A percentile compares a stretch with the other conserved stretches of the same genome.
phyloP scores from a whole-genome alignment of 2,329 filamentous ascomycete species.

The Ilyonectria sp. region DNA sequence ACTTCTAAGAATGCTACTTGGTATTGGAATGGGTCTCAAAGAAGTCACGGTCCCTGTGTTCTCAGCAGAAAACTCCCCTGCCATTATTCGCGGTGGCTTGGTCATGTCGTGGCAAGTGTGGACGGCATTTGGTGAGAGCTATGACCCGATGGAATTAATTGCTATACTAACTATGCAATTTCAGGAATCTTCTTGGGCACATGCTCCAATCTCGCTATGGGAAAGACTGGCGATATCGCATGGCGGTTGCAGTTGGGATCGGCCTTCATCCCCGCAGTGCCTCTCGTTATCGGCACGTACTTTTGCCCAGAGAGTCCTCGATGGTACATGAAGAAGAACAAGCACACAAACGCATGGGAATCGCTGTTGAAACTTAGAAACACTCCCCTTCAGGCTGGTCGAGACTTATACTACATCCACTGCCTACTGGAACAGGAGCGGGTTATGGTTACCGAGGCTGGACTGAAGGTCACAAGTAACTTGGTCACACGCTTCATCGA shows the following conservation, averaged over 20 bases:
- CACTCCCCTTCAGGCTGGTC: constrained; percentile 71
- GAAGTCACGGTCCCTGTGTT: constrained; percentile 67
- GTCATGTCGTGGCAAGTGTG: constrained; percentile 72
- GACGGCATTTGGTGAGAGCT: constrained; percentile 62
- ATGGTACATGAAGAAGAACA: constrained; percentile 76
- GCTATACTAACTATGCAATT: neutral
- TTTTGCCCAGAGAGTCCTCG: constrained; percentile 77
- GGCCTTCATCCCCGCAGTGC: constrained; percentile 76
- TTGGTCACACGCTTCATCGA: constrained; percentile 66
- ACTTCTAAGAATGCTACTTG: constrained; percentile 60
- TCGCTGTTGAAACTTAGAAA: constrained; percentile 72
- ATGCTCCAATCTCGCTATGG: constrained; percentile 75
- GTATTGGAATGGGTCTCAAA: constrained; percentile 73
- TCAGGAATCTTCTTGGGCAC: constrained; percentile 75
- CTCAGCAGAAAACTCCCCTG: constrained; percentile 67
- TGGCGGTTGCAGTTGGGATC: constrained; percentile 78
- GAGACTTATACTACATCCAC: constrained; percentile 76
- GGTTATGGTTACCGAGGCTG: constrained; percentile 44
- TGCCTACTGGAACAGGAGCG: constrained; percentile 53
- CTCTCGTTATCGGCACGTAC: constrained; percentile 70
- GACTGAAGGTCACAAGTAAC: constrained; percentile 59
- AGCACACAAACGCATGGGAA: constrained; percentile 67
- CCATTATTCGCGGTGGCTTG: constrained; percentile 66
- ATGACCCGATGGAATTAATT: no score
- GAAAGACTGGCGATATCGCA: constrained; percentile 69